phyloP scores from a whole-genome alignment of 768 basidiomycete species.

The Serendipita sp. region DNA sequence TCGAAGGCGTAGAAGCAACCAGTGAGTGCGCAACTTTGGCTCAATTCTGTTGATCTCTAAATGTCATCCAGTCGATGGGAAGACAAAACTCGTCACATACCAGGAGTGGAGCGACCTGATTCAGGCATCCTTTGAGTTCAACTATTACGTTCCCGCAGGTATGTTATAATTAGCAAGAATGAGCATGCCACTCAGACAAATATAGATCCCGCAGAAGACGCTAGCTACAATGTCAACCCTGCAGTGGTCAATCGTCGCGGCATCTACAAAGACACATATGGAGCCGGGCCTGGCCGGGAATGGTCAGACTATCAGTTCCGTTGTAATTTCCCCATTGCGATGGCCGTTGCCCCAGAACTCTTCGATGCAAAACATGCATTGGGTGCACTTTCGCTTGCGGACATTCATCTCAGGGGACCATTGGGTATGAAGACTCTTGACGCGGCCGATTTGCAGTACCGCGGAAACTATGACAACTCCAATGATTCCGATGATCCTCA shows the following conservation, averaged over 20 bases:
- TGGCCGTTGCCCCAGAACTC: conserved; percentile 92
- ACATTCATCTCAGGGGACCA: conserved; percentile 65
- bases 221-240: conserved; percentile 50
- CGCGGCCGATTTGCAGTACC: conserved; percentile 72
- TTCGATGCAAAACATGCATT: conserved; percentile 73
- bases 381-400: conserved; percentile 61
- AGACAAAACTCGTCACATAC: conserved; percentile 60
- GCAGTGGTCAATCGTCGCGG: conserved; percentile 72
- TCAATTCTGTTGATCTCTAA: background rate
- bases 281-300: conserved; percentile 71
- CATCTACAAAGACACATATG: conserved; percentile 96
- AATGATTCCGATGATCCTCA: conserved; percentile 75
- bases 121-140: conserved; percentile 73
- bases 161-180: conserved; percentile 14
- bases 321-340: conserved; percentile 87
- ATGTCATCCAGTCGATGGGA: conserved; percentile 43
- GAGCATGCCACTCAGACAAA: background rate
- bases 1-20: conserved; percentile 69
- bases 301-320: conserved; percentile 97
- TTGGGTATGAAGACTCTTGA: conserved; percentile 97
- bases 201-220: conserved; percentile 56
- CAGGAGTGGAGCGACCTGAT: conserved; percentile 79
- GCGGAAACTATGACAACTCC: conserved; percentile 82
- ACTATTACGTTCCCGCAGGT: conserved; percentile 80
- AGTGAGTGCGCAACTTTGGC: conserved; percentile 31